Conservation (phyloP, 2,329 filamentous ascomycete genomes). For the Talaromyces sp. region DNA sequence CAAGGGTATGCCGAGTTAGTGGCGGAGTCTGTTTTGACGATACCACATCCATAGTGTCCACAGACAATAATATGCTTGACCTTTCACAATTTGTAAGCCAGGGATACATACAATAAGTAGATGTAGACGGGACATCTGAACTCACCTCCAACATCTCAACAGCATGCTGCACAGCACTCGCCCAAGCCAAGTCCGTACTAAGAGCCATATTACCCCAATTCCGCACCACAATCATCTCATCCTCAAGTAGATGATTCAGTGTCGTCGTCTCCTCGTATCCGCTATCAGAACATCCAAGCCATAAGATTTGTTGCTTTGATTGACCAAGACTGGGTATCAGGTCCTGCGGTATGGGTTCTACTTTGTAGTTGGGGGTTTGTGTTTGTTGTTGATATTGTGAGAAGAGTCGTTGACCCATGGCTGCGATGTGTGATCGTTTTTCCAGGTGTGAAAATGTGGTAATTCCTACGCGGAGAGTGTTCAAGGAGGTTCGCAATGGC, state of each 20-base stretch:
- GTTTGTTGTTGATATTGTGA: neutral
- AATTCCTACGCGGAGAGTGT: neutral
- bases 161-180: conserved; percentile 15
- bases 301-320: conserved; percentile 14
- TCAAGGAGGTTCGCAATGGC: neutral
- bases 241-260: conserved; percentile 4
- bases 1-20: conserved; percentile 2
- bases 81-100: neutral
- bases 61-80: conserved; percentile 16
- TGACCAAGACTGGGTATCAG: conserved; percentile 8
- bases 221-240: conserved; percentile 15
- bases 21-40: conserved; percentile 6
- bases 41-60: conserved; percentile 13
- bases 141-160: conserved; percentile 2
- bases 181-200: conserved; percentile 9
- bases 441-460: neutral
- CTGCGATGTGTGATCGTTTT: neutral
- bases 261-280: conserved; percentile 16
- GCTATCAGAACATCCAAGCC: conserved; percentile 16
- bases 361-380: neutral
- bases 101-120: neutral
- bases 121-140: neutral
- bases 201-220: conserved; percentile 15
- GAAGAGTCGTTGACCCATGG: conserved; percentile 13
- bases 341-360: conserved; percentile 4